Conservation (phyloP, 1,139 yeast species). For the Lodderomyces orthopsilosis region DNA sequence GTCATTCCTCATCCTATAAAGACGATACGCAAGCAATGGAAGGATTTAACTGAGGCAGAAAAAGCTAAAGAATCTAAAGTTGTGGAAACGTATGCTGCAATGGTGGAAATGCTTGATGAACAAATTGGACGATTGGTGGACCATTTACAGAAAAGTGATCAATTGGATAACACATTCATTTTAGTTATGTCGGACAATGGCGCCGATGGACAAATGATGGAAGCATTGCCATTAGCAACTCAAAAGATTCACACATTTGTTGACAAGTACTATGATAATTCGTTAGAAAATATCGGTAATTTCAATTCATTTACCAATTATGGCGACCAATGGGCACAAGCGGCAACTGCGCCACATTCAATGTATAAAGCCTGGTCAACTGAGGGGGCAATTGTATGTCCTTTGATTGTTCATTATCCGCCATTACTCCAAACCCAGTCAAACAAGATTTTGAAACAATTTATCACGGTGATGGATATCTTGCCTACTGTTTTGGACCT, state of each 20-base stretch:
- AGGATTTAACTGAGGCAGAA: conserved; percentile 35
- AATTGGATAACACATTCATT: conserved; percentile 50
- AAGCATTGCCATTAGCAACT: conserved; percentile 45
- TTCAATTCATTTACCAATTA: conserved; percentile 49
- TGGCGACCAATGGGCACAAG: conserved; percentile 63
- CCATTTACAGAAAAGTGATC: conserved; percentile 34
- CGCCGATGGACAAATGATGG: conserved; percentile 59
- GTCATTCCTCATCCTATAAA: conserved; percentile 46
- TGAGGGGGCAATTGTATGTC: conserved; percentile 59
- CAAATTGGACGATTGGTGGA: conserved; percentile 48
- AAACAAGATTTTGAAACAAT: conserved; percentile 34
- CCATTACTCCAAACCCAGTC: conserved; percentile 20
- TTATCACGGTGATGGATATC: conserved; percentile 57
- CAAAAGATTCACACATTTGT: conserved; percentile 26
- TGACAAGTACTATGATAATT: conserved; percentile 38
- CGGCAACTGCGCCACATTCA: conserved; percentile 55
- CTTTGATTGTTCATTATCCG: conserved; percentile 45
- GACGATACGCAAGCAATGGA: conserved; percentile 43
- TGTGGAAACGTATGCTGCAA: conserved; percentile 59
- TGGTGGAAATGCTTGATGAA: conserved; percentile 53
- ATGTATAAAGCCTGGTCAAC: conserved; percentile 52
- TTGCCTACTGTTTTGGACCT: conserved; percentile 52
- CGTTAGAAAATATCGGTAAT: conserved; percentile 47
- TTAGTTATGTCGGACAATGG: conserved; percentile 60
- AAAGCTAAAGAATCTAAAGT: conserved; percentile 36